phyloP scores from a whole-genome alignment of 1,284 basidiomycete species.

The Cryptococcus floricola region DNA sequence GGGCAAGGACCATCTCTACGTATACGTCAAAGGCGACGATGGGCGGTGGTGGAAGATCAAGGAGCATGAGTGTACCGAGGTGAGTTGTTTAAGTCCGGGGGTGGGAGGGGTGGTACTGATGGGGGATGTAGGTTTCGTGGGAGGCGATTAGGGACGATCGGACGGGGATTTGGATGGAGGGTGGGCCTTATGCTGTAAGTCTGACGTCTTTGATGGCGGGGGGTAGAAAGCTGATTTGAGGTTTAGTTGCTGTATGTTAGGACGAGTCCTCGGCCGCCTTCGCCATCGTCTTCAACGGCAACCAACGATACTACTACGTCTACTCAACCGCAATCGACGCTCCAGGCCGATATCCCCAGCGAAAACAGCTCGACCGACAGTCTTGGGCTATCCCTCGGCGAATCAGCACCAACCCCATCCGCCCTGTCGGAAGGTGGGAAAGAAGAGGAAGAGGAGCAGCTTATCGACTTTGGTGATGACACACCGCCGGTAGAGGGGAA shows the following conservation, averaged over 20 bases:
- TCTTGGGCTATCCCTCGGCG: not conserved
- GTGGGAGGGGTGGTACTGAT: not conserved
- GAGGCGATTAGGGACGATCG: slow-evolving; percentile 27
- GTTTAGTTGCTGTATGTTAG: slow-evolving; percentile 27
- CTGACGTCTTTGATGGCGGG: not conserved
- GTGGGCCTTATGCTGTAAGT: slow-evolving; percentile 38
- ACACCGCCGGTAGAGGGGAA: not conserved
- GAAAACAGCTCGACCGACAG: not conserved
- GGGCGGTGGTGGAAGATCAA: slow-evolving; percentile 39
- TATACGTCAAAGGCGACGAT: slow-evolving; percentile 28
- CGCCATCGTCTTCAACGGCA: not conserved
- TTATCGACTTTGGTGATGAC: not conserved
- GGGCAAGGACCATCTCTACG: slow-evolving; percentile 33
- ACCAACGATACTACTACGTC: not conserved
- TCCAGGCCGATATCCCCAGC: not conserved
- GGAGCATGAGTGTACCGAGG: slow-evolving; percentile 28
- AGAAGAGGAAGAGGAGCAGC: not conserved
- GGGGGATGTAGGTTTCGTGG: slow-evolving; percentile 23
- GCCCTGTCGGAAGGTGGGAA: not conserved
- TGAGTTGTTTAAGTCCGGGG: slow-evolving; percentile 4
- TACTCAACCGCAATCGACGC: not conserved
- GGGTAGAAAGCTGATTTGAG: not conserved
- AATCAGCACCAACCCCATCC: not conserved
- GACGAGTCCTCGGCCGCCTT: slow-evolving; percentile 19
- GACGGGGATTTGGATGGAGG: slow-evolving; percentile 42